Evolutionary conservation across 164 flowering plant genomes (phyloP).

Genomic region (Akebia trifoliata): DNA sequence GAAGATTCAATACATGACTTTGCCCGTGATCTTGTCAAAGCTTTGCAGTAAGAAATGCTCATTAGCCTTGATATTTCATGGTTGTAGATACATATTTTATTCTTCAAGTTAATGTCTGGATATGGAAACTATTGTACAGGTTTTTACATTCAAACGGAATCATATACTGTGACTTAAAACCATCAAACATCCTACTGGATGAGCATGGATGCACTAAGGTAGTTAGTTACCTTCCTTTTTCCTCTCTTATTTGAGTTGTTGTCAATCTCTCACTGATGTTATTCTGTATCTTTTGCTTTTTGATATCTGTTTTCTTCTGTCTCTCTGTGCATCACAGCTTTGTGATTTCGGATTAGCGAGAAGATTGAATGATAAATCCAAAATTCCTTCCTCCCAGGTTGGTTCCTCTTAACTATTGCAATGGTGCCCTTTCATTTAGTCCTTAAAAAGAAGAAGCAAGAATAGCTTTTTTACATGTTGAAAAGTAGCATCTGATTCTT

Average conservation of each 20-base stretch:
- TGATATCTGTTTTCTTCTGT: neutral
- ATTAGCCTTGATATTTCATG: constrained; percentile 8
- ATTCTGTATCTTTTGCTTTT: neutral
- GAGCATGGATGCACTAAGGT: constrained; percentile 96
- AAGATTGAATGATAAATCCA: constrained; percentile 72
- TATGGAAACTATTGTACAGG: constrained; percentile 33
- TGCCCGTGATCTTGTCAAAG: constrained; percentile 65
- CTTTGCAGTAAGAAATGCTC: constrained; percentile 59
- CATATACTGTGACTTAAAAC: constrained; percentile 90
- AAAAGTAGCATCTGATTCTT: neutral
- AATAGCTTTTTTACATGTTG: neutral
- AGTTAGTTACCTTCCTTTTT: constrained; percentile 6
- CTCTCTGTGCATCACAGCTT: constrained; percentile 45
- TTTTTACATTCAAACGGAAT: constrained; percentile 90
- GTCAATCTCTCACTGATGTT: neutral
- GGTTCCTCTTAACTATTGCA: constrained; percentile 18
- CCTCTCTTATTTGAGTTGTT: neutral
- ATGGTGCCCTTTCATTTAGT: neutral
- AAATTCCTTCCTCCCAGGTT: constrained; percentile 66
- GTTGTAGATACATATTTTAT: constrained; percentile 7
- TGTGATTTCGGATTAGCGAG: constrained; percentile 96
- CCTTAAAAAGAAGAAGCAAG: neutral
- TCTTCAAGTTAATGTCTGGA: constrained; percentile 7
- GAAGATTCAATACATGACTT: constrained; percentile 91
- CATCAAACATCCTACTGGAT: constrained; percentile 88